Conservation (phyloP, 495 filamentous ascomycete species). For the Aspergillus haitiensis region DNA sequence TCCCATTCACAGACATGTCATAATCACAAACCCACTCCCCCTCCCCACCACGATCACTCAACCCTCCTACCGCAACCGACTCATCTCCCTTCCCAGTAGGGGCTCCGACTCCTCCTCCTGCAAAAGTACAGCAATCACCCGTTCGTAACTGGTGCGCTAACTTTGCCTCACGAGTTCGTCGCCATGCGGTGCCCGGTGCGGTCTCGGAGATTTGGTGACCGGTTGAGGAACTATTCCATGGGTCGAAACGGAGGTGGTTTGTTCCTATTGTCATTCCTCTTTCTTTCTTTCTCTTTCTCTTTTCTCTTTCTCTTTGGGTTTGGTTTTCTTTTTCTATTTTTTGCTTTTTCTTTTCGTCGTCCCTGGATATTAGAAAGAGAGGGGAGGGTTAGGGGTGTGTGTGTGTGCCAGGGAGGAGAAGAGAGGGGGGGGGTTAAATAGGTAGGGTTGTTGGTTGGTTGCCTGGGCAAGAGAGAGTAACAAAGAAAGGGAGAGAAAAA, state of each 20-base stretch:
- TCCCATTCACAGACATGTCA: background rate
- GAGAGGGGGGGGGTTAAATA: background rate
- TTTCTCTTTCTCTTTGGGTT: conserved; percentile 1
- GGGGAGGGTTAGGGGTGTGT: background rate
- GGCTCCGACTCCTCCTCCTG: conserved; percentile 2
- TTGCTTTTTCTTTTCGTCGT: background rate
- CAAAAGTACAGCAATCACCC: conserved; percentile 18
- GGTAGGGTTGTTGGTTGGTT: background rate
- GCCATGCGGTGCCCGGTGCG: conserved; percentile 62
- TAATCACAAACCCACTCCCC: conserved; percentile 25
- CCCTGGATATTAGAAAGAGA: background rate
- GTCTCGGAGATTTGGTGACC: conserved; percentile 79
- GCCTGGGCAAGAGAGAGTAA: background rate
- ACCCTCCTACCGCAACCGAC: background rate
- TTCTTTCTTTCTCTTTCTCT: conserved; percentile 1
- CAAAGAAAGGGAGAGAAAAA: too few relatives aligned
- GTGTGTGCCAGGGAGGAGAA: background rate
- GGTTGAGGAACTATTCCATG: conserved; percentile 77
- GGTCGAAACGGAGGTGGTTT: conserved; percentile 63
- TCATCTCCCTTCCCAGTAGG: conserved; percentile 15
- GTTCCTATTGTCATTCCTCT: background rate
- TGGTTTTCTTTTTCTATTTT: background rate
- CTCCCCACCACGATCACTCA: background rate
- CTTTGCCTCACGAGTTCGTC: conserved; percentile 64
- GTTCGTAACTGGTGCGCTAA: conserved; percentile 63